Base-by-base conservation (phyloP, 2,329 filamentous ascomycete species). In the Cryphonectria nitschkei region DNA sequence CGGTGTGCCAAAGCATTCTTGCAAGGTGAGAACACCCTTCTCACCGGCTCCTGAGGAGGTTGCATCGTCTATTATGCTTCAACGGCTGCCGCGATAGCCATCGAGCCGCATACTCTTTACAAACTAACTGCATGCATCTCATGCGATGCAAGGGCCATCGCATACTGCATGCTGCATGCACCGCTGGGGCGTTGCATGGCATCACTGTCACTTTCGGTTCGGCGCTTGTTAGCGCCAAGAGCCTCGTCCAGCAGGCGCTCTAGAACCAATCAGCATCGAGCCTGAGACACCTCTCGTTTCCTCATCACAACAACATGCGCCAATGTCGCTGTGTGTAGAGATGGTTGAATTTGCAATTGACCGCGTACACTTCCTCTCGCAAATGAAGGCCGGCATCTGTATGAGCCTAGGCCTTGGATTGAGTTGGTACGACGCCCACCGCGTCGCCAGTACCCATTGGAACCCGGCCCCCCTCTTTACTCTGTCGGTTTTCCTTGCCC, bases 201-300 rank as follows among this genome's bases (percentile, higher is more conserved):
- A 70, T 56, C 50, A 32, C 41, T 63, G 64, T 70, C 65, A 64
- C 52, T 26, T 32, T 41, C 52, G 39, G 54, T 64, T 61, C n/a
- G 41, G 68, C 64, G 67, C 60, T 54, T 68, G 65, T 65, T 32
- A 26, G 68, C 68, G 71, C 63, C 68, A 68, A 68, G 58, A 62
- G 29, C 14, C 34, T 69, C 3, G 68, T 46, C 43, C 54, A n/a
- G 26, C 39, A 52, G 65, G 65, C 61, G 65, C 68, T 52, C 64
- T 39, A 19, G 26, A 37, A 43, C 71, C 71, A 68, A 72, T 72
- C 62, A 66, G 16, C 8, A n/a, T 13, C 62, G 39, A 61, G 56
- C 13, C 26, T 16, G 61, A 66, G 68, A 62, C 71, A 62, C 65
- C 68, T 32, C 29, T 32, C 29, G 29, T 5, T 58, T 16, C 34